Conservation (phyloP, 2,329 filamentous ascomycete genomes). For the Fusarium falciforme region DNA sequence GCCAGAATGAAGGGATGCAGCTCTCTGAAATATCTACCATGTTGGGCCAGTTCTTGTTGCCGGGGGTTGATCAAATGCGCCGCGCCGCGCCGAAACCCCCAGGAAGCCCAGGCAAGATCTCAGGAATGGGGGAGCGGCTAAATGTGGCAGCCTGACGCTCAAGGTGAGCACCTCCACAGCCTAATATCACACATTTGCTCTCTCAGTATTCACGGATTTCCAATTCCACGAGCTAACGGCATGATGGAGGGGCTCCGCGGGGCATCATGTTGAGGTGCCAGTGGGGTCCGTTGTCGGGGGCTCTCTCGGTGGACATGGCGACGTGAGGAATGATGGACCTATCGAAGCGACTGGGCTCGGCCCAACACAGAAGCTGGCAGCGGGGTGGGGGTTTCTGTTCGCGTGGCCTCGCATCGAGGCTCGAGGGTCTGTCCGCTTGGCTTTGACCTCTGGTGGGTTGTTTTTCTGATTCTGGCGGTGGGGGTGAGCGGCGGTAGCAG, state of each 20-base stretch:
- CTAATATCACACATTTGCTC: neutral
- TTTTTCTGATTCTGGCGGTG: conserved; percentile 6
- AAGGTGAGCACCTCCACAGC: neutral
- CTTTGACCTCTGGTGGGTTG: conserved; percentile 15
- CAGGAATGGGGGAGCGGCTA: conserved; percentile 20
- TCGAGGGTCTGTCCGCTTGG: conserved; percentile 12
- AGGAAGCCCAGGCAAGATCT: neutral
- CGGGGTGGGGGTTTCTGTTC: conserved; percentile 21
- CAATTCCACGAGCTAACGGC: conserved; percentile 35
- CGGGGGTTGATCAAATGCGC: conserved; percentile 19
- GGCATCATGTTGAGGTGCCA: conserved; percentile 11
- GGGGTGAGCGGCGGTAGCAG: conserved; percentile 20
- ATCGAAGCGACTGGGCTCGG: conserved; percentile 30
- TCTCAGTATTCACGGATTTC: conserved; percentile 30
- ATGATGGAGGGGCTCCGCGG: conserved; percentile 34
- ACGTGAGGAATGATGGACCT: conserved; percentile 19
- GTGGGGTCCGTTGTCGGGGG: conserved; percentile 15
- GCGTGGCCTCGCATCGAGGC: neutral
- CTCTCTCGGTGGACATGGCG: conserved; percentile 33
- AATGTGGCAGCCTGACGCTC: conserved; percentile 15
- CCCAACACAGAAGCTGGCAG: conserved; percentile 5
- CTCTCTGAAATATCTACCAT: neutral
- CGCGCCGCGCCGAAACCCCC: neutral
- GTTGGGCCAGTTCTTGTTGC: neutral
- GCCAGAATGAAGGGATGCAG: neutral